These are phyloP conservation scores for Zangia roseola DNA, from an alignment of 768 basidiomycete genomes.

Conservation along the genomic window DNA sequence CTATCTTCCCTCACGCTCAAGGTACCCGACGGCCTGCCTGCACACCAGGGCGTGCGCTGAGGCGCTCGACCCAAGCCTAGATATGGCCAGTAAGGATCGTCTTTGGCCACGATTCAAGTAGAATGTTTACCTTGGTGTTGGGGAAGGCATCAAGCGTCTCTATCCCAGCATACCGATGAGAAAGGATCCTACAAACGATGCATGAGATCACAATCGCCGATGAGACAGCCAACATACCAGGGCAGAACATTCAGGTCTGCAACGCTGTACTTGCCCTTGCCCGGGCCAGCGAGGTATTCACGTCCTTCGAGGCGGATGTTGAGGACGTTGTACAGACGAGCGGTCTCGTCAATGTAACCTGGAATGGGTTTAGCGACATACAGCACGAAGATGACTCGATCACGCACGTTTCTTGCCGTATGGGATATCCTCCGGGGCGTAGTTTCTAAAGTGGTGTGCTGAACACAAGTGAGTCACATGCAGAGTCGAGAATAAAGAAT, in stretches of 20 bases:
- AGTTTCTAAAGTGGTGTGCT: conserved; percentile 71
- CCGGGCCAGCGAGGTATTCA: conserved; percentile 80
- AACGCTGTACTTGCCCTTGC: conserved; percentile 61
- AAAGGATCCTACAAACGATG: conserved; percentile 48
- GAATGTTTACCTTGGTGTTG: conserved; percentile 46
- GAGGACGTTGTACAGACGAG: conserved; percentile 79
- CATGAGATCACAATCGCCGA: background rate
- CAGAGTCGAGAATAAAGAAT: background rate
- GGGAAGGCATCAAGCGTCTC: conserved; percentile 65
- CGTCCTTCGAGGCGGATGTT: conserved; percentile 71
- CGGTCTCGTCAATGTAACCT: conserved; percentile 81
- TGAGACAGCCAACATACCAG: conserved; percentile 43
- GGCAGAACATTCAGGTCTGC: conserved; percentile 71
- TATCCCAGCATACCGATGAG: conserved; percentile 47
- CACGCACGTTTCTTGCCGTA: conserved; percentile 63
- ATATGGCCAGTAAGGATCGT: background rate
- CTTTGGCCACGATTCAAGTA: no score
- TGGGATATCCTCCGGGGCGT: conserved; percentile 64
- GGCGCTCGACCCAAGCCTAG: conserved; percentile 34
- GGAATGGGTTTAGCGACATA: conserved; percentile 16
- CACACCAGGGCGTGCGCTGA: conserved; percentile 22
- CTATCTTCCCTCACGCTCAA: background rate
- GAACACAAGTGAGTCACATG: conserved; percentile 10
- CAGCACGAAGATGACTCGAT: background rate
- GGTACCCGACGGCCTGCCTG: conserved; percentile 23